A percentile compares a stretch with the other conserved stretches of the same genome.
phyloP scores from a whole-genome alignment of 2,329 filamentous ascomycete genomes.

The Penicillium sp. region DNA sequence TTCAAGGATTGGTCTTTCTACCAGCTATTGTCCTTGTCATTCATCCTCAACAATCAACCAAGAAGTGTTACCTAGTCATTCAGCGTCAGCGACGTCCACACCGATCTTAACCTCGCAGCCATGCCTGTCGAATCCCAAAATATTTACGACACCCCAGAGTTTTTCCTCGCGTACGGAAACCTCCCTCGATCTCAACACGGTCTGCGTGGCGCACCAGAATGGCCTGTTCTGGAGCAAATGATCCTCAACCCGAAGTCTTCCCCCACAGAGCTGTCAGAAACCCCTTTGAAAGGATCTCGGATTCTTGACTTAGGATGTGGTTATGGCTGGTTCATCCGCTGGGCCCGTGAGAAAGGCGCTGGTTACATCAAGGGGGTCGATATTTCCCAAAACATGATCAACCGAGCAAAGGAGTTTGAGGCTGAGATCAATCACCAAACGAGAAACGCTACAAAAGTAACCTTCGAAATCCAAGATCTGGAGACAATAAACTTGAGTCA shows the following conservation, averaged over 20 bases:
- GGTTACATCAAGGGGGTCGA: constrained; percentile 40
- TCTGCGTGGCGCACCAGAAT: constrained; percentile 45
- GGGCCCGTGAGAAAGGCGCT: constrained; percentile 41
- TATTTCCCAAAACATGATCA: constrained; percentile 47
- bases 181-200: constrained; percentile 41
- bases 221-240: constrained; percentile 44
- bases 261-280: background rate
- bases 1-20: too few relatives aligned
- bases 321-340: constrained; percentile 50
- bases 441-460: background rate
- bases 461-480: background rate
- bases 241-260: constrained; percentile 28
- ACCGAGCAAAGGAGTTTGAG: constrained; percentile 31
- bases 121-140: too few relatives aligned
- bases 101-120: too few relatives aligned
- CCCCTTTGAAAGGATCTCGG: constrained; percentile 14
- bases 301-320: constrained; percentile 51
- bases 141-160: too few relatives aligned
- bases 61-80: too few relatives aligned
- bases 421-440: background rate
- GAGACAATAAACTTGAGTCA: too few relatives aligned
- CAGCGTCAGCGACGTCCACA: too few relatives aligned
- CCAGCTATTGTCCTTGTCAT: too few relatives aligned
- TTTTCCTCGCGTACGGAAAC: too few relatives aligned
- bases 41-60: too few relatives aligned